Base-by-base conservation (phyloP, 2,329 filamentous ascomycete genomes). In the Alternaria arborescens region DNA sequence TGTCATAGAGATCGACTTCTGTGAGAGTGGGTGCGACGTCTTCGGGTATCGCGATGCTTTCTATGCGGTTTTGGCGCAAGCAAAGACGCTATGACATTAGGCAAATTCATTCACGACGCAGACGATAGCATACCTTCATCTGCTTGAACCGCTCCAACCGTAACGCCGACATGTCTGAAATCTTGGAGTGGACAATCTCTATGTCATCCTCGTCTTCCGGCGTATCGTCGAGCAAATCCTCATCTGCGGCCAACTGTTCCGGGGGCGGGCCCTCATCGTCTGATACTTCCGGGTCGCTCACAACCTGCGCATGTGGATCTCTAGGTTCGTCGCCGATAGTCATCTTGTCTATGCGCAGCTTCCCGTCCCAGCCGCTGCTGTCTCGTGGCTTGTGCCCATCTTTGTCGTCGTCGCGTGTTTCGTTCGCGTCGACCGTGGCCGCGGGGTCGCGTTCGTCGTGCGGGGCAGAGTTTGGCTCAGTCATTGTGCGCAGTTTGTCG, bases 1-100 rank as follows among this genome's bases (percentile, higher is more conserved):
- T 99, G 81, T 99, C 95, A 82, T 99, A 99, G 61, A 99, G 86
- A 72, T 99, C 95, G 52, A 99, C 86, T 61, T 99, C 95, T 72
- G 87, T 82, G 41, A 99, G 82, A 1, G 88, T 92, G 2, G 82
- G 76, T 34, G 88, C 88, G 54, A 96, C 81, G 36, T 80, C 79
- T 4, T 85, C 83, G 5, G 97, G 88, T 8, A 94, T 89, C 30
- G 93, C 88, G 77, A 98, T 91, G 50, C 88, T 83, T 65, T 91
- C 85, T 76, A 99, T 95, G 68, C 88, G 87, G 78, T 99, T 99
- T 78, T 99, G 94, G 50, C 95, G 93, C 20, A 99, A 89, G 76
- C 94, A 97, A 69, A 99, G 82, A 72, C 91, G 85, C 82, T 87
- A 69, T 34, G 73, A 26, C 12, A 32, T 65, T 52, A 61, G 55